A percentile compares a stretch with the other conserved stretches of the same genome.
Conservation (phyloP, 106 monocot species). For the Posidonia australis region DNA sequence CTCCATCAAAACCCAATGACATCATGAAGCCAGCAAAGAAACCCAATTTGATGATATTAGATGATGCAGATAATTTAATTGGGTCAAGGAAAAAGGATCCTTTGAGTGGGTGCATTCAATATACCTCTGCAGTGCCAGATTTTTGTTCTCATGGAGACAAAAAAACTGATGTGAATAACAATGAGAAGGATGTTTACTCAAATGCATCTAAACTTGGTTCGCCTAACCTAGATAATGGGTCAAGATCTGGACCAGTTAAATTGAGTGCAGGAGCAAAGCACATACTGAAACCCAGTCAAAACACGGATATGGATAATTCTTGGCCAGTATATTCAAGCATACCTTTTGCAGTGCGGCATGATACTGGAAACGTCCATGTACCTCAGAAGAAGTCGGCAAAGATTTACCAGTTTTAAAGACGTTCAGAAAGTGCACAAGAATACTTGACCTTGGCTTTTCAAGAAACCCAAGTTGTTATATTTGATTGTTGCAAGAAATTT, state of each 20-base stretch:
- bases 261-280: slow-evolving; percentile 59
- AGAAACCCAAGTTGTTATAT: neutral
- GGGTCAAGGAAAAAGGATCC: slow-evolving; percentile 8
- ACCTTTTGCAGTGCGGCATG: slow-evolving; percentile 22
- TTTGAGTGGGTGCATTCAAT: neutral
- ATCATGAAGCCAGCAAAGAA: slow-evolving; percentile 26
- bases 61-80: slow-evolving; percentile 10
- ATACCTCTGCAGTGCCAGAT: slow-evolving; percentile 2
- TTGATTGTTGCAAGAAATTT: no score
- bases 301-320: slow-evolving; percentile 20
- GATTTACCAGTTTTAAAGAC: slow-evolving; percentile 40
- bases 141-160: slow-evolving; percentile 5
- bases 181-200: slow-evolving; percentile 7
- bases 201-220: slow-evolving; percentile 3
- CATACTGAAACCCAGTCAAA: slow-evolving; percentile 45
- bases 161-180: neutral
- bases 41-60: slow-evolving; percentile 10
- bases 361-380: slow-evolving; percentile 13
- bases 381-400: slow-evolving; percentile 33
- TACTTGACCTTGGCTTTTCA: neutral
- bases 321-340: slow-evolving; percentile 32
- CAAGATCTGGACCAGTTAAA: slow-evolving; percentile 42
- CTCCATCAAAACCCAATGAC: slow-evolving; percentile 8
- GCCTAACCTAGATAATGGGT: slow-evolving; percentile 3
- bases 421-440: no score